Percentiles rank a stretch among this genome's conserved stretches.
These are phyloP conservation scores for Persicaria tinctoria DNA, from an alignment of 148 eudicot genomes.

Conservation along the genomic window DNA sequence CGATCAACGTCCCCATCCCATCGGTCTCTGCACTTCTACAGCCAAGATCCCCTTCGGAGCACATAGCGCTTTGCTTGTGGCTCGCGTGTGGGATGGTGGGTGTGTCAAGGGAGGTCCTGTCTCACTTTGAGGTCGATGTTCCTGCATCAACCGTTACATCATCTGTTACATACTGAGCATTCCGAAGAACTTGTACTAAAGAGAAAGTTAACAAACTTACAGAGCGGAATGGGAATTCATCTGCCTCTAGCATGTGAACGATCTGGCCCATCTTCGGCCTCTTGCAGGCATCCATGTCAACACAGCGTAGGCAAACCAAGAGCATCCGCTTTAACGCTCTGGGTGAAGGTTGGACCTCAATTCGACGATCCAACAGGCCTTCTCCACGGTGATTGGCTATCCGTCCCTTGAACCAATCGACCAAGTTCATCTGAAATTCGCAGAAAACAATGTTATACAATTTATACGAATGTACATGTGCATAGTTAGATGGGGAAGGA, in stretches of 20 bases:
- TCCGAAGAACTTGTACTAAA: not conserved
- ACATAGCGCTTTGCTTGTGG: not conserved
- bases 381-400: conserved; percentile 74
- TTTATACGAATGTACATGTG: not conserved
- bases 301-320: conserved; percentile 85
- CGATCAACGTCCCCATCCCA: not conserved
- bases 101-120: not conserved
- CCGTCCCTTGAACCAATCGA: conserved; percentile 97
- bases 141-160: not conserved
- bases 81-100: not conserved
- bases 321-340: conserved; percentile 75
- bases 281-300: conserved; percentile 71
- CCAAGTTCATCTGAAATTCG: conserved; percentile 76
- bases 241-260: conserved; percentile 96
- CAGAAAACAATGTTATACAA: not conserved
- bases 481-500: not conserved
- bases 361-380: conserved; percentile 57
- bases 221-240: conserved; percentile 74
- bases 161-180: not conserved
- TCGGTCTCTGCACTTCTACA: not conserved
- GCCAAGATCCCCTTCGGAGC: not conserved
- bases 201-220: conserved; percentile 29
- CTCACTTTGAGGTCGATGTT: not conserved
- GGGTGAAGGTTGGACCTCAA: conserved; percentile 52
- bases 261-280: conserved; percentile 99